phyloP scores from a whole-genome alignment of 2,329 filamentous ascomycete species.

The Pseudohalonectria lignicola region DNA sequence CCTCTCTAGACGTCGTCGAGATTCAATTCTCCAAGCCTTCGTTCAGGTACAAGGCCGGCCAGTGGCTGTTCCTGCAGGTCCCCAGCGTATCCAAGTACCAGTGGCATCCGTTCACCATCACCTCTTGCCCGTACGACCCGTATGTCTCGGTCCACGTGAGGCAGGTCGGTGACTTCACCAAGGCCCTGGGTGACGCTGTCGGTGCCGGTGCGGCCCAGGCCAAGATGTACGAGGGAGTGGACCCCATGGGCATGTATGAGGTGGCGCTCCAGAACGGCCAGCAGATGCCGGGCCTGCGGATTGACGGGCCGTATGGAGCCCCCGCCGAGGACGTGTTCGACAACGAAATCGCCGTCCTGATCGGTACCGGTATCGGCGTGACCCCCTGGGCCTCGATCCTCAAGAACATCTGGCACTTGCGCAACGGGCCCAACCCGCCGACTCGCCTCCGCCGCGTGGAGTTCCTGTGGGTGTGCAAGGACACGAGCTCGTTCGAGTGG shows the following conservation, averaged over 20 bases:
- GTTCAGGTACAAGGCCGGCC: slow-evolving; percentile 96
- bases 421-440: slow-evolving; percentile 80
- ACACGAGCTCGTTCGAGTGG: slow-evolving; percentile 95
- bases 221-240: slow-evolving; percentile 81
- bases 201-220: slow-evolving; percentile 80
- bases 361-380: slow-evolving; percentile 79
- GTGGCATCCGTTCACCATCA: slow-evolving; percentile 99
- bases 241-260: slow-evolving; percentile 96
- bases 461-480: slow-evolving; percentile 98
- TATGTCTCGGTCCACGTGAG: slow-evolving; percentile 92
- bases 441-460: slow-evolving; percentile 85
- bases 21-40: slow-evolving; percentile 94
- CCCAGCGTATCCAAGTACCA: slow-evolving; percentile 80
- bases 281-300: slow-evolving; percentile 78
- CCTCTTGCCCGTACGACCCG: slow-evolving; percentile 90
- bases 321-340: slow-evolving; percentile 96
- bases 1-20: slow-evolving; percentile 68
- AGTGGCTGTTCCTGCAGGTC: slow-evolving; percentile 95
- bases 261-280: slow-evolving; percentile 89
- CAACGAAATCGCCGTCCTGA: slow-evolving; percentile 78
- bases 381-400: slow-evolving; percentile 80
- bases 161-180: slow-evolving; percentile 94
- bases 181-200: slow-evolving; percentile 86
- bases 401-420: slow-evolving; percentile 98
- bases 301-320: slow-evolving; percentile 93